A percentile compares a stretch with the other conserved stretches of the same genome.
Evolutionary conservation across 768 basidiomycete species (phyloP).

Genomic region (Strobilomyces echinocephalus): DNA sequence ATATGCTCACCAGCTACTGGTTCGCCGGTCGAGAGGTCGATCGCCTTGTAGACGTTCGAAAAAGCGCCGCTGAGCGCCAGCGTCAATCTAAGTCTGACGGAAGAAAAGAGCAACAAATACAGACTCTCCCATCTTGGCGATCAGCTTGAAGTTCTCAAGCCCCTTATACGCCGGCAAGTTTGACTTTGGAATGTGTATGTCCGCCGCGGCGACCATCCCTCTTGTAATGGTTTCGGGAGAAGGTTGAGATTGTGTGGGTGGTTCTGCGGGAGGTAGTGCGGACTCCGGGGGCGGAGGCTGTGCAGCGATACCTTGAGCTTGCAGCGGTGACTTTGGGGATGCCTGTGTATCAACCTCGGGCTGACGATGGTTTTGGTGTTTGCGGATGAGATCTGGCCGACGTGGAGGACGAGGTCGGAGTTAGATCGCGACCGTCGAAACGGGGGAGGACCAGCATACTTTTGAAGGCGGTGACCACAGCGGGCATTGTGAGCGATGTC

Average conservation of each 20-base stretch:
- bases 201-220: conserved; percentile 53
- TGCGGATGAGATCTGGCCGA: conserved; percentile 64
- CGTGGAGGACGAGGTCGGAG: conserved; percentile 20
- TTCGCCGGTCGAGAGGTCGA: conserved; percentile 67
- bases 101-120: conserved; percentile 30
- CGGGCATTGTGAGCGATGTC: conserved; percentile 46
- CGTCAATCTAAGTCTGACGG: conserved; percentile 12
- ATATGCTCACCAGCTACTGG: conserved; percentile 70
- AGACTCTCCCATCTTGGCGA: conserved; percentile 92
- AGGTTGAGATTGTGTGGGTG: conserved; percentile 29
- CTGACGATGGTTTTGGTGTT: conserved; percentile 62
- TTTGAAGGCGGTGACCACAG: conserved; percentile 84
- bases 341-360: conserved; percentile 32
- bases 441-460: conserved; percentile 41
- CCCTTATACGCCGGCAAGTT: conserved; percentile 87
- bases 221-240: conserved; percentile 14
- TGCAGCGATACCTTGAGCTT: conserved; percentile 25
- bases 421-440: conserved; percentile 11
- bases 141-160: conserved; percentile 69
- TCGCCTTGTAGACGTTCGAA: conserved; percentile 95
- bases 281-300: conserved; percentile 37
- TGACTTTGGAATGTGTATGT: conserved; percentile 66
- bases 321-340: conserved; percentile 11
- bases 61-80: conserved; percentile 72
- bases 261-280: conserved; percentile 33